Percentiles rank a stretch among this genome's conserved stretches.
These are phyloP conservation scores for Lumnitzera littorea DNA, from an alignment of 345 rosid genomes.

Conservation along the genomic window DNA sequence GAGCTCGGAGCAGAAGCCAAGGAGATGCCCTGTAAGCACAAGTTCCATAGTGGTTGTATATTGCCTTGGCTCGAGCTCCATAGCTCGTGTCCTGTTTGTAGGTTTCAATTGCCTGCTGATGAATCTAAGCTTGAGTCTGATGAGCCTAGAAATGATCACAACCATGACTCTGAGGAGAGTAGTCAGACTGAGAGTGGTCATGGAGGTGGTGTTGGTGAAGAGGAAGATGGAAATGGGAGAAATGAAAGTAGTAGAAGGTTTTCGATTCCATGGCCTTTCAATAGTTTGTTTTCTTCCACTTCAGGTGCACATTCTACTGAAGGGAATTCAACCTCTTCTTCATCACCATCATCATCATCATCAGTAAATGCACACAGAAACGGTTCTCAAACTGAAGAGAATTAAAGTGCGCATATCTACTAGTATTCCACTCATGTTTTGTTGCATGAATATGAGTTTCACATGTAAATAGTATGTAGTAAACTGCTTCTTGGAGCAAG, in stretches of 20 bases:
- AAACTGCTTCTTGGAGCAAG: neutral
- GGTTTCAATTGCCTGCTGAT: slow-evolving; percentile 64
- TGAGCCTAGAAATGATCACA: slow-evolving; percentile 16
- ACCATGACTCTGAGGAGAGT: slow-evolving; percentile 8
- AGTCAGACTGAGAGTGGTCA: slow-evolving; percentile 15
- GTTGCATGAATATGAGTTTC: neutral
- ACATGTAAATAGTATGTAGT: neutral
- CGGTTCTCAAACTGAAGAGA: slow-evolving; percentile 28
- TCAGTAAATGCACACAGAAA: slow-evolving; percentile 19
- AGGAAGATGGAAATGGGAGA: slow-evolving; percentile 12
- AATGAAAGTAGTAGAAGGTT: slow-evolving; percentile 59
- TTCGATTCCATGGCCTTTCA: slow-evolving; percentile 69
- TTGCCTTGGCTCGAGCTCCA: slow-evolving; percentile 91
- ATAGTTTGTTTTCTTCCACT: slow-evolving; percentile 49
- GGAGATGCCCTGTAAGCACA: slow-evolving; percentile 93
- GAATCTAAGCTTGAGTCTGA: slow-evolving; percentile 46
- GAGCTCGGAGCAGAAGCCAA: slow-evolving; percentile 52
- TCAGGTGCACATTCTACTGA: slow-evolving; percentile 24
- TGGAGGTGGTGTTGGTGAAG: slow-evolving; percentile 16
- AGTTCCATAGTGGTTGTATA: slow-evolving; percentile 68
- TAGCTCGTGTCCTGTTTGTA: slow-evolving; percentile 89
- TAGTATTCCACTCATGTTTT: slow-evolving; percentile 1
- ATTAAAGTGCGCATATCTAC: neutral
- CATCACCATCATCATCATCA: slow-evolving; percentile 12
- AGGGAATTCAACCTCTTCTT: slow-evolving; percentile 31